Percentiles rank a stretch among this genome's conserved stretches.
Conservation (phyloP, 1,284 basidiomycete genomes). For the Melampsora larici-populina region DNA sequence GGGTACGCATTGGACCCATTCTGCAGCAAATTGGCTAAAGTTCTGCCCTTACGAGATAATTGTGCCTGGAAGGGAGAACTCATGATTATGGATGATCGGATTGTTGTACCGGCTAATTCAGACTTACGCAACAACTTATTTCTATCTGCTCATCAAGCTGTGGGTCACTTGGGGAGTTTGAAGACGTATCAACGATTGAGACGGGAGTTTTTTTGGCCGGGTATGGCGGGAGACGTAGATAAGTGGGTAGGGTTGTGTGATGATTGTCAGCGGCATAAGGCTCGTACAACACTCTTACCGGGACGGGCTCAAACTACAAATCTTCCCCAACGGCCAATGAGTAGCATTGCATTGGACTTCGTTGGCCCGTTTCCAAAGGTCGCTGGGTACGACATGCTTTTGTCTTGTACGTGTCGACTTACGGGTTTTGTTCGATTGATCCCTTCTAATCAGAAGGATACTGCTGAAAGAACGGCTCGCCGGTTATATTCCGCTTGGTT, state of each 20-base stretch:
- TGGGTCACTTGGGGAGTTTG: background rate
- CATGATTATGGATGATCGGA: background rate
- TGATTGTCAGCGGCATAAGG: background rate
- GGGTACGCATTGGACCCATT: background rate
- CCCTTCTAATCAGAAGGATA: background rate
- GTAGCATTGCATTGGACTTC: background rate
- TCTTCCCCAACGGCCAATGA: background rate
- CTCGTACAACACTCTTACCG: background rate
- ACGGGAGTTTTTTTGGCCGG: background rate
- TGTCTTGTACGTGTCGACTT: background rate
- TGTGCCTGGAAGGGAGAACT: background rate
- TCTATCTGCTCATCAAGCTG: background rate
- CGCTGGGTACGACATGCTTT: conserved; percentile 2
- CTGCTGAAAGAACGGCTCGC: background rate
- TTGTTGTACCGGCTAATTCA: background rate
- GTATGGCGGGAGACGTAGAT: too few relatives aligned
- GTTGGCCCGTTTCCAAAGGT: background rate
- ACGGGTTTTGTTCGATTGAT: background rate
- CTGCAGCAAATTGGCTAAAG: background rate
- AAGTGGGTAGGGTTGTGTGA: background rate
- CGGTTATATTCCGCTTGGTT: background rate
- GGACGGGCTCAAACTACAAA: background rate
- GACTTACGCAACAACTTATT: background rate
- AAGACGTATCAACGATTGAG: background rate
- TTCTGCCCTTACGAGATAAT: background rate